Percentiles rank a stretch among this genome's conserved stretches.
Conservation (phyloP, 1,284 basidiomycete genomes). For the Microbotryum intermedium region DNA sequence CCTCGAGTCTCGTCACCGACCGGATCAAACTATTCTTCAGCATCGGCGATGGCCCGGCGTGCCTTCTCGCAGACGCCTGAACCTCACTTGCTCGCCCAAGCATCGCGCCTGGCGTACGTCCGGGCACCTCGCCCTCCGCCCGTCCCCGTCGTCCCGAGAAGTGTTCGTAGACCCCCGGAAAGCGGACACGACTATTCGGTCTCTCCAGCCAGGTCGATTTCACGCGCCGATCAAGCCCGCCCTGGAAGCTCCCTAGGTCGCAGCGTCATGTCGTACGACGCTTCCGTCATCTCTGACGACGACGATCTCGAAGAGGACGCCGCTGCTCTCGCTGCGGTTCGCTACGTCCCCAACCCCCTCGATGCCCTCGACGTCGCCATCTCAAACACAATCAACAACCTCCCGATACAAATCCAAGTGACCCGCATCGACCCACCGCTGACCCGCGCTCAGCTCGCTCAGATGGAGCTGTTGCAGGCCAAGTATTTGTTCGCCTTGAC, state of each 20-base stretch:
- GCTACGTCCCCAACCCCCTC: constrained; percentile 62
- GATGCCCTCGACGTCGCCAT: constrained; percentile 77
- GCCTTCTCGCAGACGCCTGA: constrained; percentile 16
- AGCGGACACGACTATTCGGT: not conserved
- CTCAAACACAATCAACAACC: constrained; percentile 61
- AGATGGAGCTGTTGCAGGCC: constrained; percentile 68
- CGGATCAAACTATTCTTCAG: not conserved
- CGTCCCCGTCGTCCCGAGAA: constrained; percentile 8
- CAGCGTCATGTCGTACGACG: constrained; percentile 37
- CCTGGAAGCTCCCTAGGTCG: constrained; percentile 29
- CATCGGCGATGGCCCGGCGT: not conserved
- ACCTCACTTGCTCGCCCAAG: constrained; percentile 17
- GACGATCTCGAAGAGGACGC: constrained; percentile 37
- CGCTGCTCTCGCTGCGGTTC: constrained; percentile 47
- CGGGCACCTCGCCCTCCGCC: constrained; percentile 14
- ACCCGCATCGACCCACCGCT: constrained; percentile 70
- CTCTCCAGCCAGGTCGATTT: constrained; percentile 2
- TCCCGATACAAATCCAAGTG: constrained; percentile 53
- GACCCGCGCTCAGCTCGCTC: constrained; percentile 47
- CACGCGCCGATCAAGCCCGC: not conserved
- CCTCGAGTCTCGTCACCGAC: not conserved
- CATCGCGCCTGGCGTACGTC: constrained; percentile 7
- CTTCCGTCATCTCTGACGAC: constrained; percentile 46
- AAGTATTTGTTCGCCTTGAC: constrained; percentile 56
- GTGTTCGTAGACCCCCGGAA: not conserved